Evolutionary conservation across 345 rosid genomes (phyloP).

Genomic region (Aquilaria malaccensis): DNA sequence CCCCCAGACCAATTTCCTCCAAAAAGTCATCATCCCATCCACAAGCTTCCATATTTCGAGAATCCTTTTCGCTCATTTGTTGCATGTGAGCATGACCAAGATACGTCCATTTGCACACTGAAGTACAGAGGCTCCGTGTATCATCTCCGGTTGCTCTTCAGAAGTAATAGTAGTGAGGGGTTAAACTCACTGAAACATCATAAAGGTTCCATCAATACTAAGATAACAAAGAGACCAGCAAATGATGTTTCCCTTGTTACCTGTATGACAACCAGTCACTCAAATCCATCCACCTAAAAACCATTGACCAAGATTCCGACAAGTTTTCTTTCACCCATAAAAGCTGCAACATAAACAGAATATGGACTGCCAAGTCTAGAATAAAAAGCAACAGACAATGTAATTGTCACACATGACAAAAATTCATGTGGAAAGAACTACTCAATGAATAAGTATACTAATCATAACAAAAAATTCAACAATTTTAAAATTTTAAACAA

Average conservation of each 20-base stretch:
- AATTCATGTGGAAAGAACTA: background rate
- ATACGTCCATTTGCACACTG: conserved; percentile 97
- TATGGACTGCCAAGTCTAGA: background rate
- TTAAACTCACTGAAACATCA: conserved; percentile 2
- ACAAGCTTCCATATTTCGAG: conserved; percentile 90
- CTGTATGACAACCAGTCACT: conserved; percentile 98
- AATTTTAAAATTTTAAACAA: no score
- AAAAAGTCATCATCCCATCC: conserved; percentile 99
- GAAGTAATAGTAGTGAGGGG: background rate
- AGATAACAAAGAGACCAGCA: background rate
- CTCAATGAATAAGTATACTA: background rate
- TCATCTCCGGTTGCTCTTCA: conserved; percentile 94
- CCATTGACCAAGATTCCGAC: conserved; percentile 93
- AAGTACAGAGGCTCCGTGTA: conserved; percentile 92
- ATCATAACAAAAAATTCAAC: no score
- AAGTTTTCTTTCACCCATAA: conserved; percentile 98
- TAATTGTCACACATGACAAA: background rate
- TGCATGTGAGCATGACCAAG: conserved; percentile 99
- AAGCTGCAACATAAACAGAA: conserved; percentile 43
- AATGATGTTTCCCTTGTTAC: conserved; percentile 20
- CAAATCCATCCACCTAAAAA: conserved; percentile 96
- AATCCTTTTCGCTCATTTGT: conserved; percentile 60
- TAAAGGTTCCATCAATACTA: background rate
- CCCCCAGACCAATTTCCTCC: conserved; percentile 98
- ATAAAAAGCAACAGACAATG: background rate